Evolutionary conservation across 2,329 filamentous ascomycete genomes (phyloP).

Genomic region (Cordyceps cicadae): DNA sequence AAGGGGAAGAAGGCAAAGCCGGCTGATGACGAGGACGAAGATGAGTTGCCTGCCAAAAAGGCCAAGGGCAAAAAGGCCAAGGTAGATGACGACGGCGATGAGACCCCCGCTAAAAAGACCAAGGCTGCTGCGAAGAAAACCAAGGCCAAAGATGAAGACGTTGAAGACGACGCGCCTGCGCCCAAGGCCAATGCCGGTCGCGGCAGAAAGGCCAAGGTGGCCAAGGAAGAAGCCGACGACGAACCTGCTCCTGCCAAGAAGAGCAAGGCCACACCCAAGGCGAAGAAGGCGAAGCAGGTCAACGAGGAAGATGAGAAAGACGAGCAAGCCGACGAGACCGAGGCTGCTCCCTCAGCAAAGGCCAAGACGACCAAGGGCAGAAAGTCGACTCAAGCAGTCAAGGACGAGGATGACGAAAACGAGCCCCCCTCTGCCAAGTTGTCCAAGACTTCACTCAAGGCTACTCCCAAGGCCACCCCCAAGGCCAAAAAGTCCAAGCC

Average conservation of each 20-base stretch:
- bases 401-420: not conserved
- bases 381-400: not conserved
- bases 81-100: slow-evolving; percentile 11
- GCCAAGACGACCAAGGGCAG: not conserved
- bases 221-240: not conserved
- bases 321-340: not conserved
- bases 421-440: not conserved
- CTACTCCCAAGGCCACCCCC: not conserved
- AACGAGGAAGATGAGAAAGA: not conserved
- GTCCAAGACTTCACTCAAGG: not conserved
- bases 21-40: slow-evolving; percentile 11
- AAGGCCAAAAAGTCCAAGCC: slow-evolving; percentile 7
- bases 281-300: not conserved
- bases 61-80: not conserved
- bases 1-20: slow-evolving; percentile 16
- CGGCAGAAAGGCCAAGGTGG: too few species aligned
- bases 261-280: not conserved
- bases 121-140: not conserved
- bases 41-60: not conserved
- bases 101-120: slow-evolving; percentile 17
- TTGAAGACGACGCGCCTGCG: not conserved
- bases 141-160: not conserved
- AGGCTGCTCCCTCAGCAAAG: not conserved
- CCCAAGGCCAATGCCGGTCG: too few species aligned
- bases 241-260: not conserved